phyloP scores from a whole-genome alignment of 371 early-diverging fungal species.

The Apophysomyces trapeziformis region DNA sequence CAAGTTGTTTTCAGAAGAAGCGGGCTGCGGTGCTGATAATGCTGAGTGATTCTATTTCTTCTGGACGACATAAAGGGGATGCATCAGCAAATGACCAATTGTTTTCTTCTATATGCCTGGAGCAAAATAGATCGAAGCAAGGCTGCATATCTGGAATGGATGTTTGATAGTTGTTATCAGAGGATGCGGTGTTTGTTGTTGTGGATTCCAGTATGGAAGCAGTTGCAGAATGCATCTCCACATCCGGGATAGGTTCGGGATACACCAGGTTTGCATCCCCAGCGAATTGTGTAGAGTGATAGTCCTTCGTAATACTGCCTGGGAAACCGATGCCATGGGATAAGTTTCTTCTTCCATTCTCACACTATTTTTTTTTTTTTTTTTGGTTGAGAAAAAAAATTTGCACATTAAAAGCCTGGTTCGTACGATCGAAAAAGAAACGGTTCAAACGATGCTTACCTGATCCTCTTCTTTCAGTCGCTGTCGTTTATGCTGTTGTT shows the following conservation, averaged over 20 bases:
- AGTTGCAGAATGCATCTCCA: not conserved
- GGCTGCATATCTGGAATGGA: not conserved
- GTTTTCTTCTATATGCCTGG: not conserved
- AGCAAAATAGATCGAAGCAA: not conserved
- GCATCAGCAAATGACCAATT: not conserved
- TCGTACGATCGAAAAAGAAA: no score
- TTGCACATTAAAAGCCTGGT: no score
- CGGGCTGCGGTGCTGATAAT: not conserved
- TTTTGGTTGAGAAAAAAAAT: no score
- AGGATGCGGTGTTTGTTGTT: not conserved
- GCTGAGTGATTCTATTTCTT: conserved; percentile 1
- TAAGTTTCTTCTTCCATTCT: no score
- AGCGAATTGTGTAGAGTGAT: no score
- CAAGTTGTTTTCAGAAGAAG: not conserved
- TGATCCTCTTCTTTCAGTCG: no score
- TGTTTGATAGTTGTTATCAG: not conserved
- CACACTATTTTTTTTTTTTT: no score
- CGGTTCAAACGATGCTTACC: no score
- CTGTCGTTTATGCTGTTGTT: no score
- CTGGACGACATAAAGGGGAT: not conserved
- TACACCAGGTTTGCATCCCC: not conserved
- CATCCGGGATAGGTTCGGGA: not conserved
- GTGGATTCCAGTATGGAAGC: not conserved
- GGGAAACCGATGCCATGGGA: no score
- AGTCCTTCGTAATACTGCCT: no score